A percentile compares a stretch with the other conserved stretches of the same genome.
Evolutionary conservation across 345 rosid genomes (phyloP).

Genomic region (Citrus inodora): DNA sequence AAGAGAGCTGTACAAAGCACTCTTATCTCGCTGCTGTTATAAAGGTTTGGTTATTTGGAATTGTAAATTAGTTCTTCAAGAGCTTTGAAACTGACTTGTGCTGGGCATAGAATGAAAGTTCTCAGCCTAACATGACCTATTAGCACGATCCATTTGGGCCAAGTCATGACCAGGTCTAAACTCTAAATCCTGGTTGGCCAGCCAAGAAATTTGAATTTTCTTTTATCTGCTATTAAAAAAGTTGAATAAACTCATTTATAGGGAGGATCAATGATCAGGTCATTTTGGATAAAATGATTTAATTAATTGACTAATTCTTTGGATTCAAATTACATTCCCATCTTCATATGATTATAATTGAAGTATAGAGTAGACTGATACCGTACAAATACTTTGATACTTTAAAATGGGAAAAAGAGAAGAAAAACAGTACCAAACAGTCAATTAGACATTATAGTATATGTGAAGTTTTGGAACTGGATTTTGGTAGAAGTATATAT

Average conservation of each 20-base stretch:
- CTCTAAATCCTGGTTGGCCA: too few relatives aligned
- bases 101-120: not conserved
- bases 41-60: conserved; percentile 19
- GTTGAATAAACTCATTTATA: too few relatives aligned
- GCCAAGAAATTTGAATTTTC: not conserved
- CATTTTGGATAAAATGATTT: not conserved
- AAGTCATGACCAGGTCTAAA: too few relatives aligned
- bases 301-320: not conserved
- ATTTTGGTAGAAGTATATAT: too few relatives aligned
- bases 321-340: too few relatives aligned
- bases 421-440: not conserved
- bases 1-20: conserved; percentile 9
- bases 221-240: too few relatives aligned
- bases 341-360: too few relatives aligned
- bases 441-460: not conserved
- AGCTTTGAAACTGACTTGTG: not conserved
- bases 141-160: not conserved
- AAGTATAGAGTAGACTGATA: not conserved
- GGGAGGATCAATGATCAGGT: not conserved
- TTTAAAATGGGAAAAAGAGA: too few relatives aligned
- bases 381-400: not conserved
- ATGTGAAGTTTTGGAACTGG: not conserved
- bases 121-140: not conserved
- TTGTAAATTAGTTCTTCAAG: not conserved
- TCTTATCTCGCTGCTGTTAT: conserved; percentile 29